Evolutionary conservation across 306 rosid species (phyloP).

Genomic region (Casuarina cunninghamiana): DNA sequence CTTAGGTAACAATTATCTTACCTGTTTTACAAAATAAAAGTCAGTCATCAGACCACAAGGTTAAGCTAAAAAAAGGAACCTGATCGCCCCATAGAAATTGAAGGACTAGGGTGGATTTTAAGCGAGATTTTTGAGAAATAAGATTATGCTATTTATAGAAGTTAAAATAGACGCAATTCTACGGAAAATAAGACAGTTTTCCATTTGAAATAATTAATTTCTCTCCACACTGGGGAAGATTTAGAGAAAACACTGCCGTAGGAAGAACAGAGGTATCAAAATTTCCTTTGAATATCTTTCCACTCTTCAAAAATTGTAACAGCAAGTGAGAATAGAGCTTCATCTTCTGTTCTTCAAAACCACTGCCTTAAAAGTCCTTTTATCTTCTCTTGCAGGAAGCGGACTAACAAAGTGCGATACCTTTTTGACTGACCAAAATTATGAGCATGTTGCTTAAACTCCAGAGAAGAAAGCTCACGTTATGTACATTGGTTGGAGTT

Average conservation of each 20-base stretch:
- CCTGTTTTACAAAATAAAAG: conserved; percentile 1
- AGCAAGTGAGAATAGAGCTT: background rate
- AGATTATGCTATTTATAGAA: background rate
- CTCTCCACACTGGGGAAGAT: background rate
- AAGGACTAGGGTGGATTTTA: background rate
- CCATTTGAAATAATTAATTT: background rate
- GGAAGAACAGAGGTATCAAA: background rate
- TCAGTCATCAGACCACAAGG: background rate
- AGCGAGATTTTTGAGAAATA: background rate
- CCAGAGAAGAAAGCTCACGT: background rate
- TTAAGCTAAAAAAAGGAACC: background rate
- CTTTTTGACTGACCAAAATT: background rate
- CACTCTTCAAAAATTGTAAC: background rate
- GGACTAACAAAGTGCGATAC: background rate
- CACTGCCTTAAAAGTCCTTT: background rate
- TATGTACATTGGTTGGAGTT: background rate
- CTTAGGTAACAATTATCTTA: background rate
- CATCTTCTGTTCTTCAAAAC: background rate
- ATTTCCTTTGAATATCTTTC: background rate
- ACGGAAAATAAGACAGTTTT: background rate
- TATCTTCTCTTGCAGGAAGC: background rate
- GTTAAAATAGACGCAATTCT: background rate
- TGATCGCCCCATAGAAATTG: background rate
- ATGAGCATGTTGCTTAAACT: background rate
- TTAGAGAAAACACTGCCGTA: background rate